Percentiles rank a stretch among this genome's conserved stretches.
These are phyloP conservation scores for Pseudonectria buxi DNA, from an alignment of 2,329 filamentous ascomycete species.

Conservation along the genomic window DNA sequence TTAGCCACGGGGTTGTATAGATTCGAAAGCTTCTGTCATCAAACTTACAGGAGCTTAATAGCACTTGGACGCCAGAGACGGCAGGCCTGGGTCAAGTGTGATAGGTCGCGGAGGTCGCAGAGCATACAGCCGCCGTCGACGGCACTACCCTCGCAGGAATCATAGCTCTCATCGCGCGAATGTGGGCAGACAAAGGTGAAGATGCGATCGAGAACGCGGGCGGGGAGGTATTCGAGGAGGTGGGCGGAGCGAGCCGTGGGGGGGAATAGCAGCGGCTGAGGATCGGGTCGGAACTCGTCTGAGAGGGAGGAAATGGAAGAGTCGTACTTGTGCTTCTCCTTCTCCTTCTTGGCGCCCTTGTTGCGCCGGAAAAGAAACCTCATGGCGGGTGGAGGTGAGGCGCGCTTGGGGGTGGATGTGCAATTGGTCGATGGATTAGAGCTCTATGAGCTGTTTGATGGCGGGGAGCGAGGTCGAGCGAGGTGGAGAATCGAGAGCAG, in stretches of 20 bases:
- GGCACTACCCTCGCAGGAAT: constrained; percentile 74
- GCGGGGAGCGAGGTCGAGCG: no score
- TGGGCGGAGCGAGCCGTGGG: constrained; percentile 36
- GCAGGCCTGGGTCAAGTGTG: constrained; percentile 69
- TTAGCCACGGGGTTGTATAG: not conserved
- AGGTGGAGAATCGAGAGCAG: no score
- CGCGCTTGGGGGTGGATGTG: constrained; percentile 1
- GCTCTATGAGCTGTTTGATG: constrained; percentile 2
- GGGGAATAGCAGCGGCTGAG: constrained; percentile 24
- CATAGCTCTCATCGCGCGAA: constrained; percentile 66
- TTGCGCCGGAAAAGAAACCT: constrained; percentile 32
- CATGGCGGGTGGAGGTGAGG: constrained; percentile 21
- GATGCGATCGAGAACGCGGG: constrained; percentile 66
- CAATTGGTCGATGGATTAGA: not conserved
- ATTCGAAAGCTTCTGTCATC: not conserved
- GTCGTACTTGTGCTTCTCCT: constrained; percentile 15
- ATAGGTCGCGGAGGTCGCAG: constrained; percentile 84
- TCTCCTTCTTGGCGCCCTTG: constrained; percentile 28
- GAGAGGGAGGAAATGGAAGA: constrained; percentile 18
- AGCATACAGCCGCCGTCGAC: constrained; percentile 81
- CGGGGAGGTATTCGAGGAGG: constrained; percentile 51
- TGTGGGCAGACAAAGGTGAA: constrained; percentile 83
- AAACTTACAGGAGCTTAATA: constrained; percentile 53
- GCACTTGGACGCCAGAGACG: constrained; percentile 60
- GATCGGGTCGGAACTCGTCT: constrained; percentile 23